Evolutionary conservation across 768 basidiomycete genomes (phyloP).

Genomic region (Infundibulicybe gibba): DNA sequence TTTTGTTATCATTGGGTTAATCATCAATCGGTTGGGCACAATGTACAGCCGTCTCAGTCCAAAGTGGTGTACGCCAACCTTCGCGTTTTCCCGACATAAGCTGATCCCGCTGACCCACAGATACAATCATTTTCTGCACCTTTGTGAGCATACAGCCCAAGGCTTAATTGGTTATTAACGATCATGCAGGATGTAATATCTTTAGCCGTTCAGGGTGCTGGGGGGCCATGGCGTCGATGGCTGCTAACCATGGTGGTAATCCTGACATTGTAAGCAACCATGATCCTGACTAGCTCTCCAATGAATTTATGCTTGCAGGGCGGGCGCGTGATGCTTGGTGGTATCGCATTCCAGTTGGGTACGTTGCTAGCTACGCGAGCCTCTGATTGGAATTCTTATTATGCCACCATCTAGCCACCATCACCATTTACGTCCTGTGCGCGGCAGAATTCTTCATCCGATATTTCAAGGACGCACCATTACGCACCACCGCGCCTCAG

Average conservation of each 20-base stretch:
- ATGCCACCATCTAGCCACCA: constrained; percentile 22
- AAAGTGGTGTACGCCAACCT: constrained; percentile 32
- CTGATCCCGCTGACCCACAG: constrained; percentile 13
- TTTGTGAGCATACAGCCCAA: constrained; percentile 16
- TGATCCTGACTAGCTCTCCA: neutral
- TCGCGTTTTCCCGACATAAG: neutral
- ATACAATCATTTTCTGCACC: constrained; percentile 33
- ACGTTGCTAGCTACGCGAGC: neutral
- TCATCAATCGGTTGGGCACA: constrained; percentile 40
- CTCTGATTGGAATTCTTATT: neutral
- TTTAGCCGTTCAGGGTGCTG: constrained; percentile 51
- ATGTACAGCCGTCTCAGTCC: constrained; percentile 44
- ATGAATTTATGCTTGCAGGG: constrained; percentile 25
- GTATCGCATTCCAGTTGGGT: constrained; percentile 46
- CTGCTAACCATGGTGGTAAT: constrained; percentile 8
- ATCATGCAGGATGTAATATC: constrained; percentile 40
- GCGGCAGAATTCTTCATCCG: constrained; percentile 43
- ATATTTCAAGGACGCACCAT: constrained; percentile 29
- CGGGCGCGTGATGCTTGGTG: constrained; percentile 47
- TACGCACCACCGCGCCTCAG: constrained; percentile 11
- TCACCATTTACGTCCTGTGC: constrained; percentile 34
- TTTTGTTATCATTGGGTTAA: constrained; percentile 51
- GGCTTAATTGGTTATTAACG: no score
- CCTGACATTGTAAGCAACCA: constrained; percentile 7
- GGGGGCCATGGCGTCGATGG: constrained; percentile 46